Conservation (phyloP, 164 flowering plant genomes). For the Macadamia tetraphylla region DNA sequence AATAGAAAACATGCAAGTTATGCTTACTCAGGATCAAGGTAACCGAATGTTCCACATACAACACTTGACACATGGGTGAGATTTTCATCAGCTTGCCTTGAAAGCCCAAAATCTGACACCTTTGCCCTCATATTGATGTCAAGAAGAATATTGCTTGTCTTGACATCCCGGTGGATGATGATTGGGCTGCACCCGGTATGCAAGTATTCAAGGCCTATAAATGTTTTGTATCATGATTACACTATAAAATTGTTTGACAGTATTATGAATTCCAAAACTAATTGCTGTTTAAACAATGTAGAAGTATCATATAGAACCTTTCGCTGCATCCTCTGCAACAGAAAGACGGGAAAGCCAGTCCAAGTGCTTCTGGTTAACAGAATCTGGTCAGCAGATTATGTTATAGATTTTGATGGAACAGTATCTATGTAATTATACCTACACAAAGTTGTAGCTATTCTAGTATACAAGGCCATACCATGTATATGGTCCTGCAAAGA, state of each 20-base stretch:
- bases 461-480: constrained; percentile 32
- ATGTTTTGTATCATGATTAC: constrained; percentile 9
- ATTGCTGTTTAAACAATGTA: constrained; percentile 3
- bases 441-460: neutral
- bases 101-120: constrained; percentile 93
- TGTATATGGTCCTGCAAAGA: constrained; percentile 77
- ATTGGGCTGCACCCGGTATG: constrained; percentile 96
- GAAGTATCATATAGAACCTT: constrained; percentile 44
- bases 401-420: constrained; percentile 1
- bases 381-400: constrained; percentile 40
- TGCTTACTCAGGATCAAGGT: constrained; percentile 94
- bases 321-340: constrained; percentile 92
- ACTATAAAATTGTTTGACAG: neutral
- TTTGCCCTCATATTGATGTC: constrained; percentile 94
- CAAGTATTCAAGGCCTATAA: constrained; percentile 84
- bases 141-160: constrained; percentile 91
- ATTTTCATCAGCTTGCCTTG: constrained; percentile 89
- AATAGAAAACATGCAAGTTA: neutral
- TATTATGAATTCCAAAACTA: neutral
- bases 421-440: neutral
- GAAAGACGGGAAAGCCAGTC: constrained; percentile 83
- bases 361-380: constrained; percentile 46
- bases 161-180: constrained; percentile 92
- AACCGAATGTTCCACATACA: constrained; percentile 89
- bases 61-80: constrained; percentile 87